Evolutionary conservation across 139 green algal species (phyloP).

Genomic region (Volvox reticuliferus): DNA sequence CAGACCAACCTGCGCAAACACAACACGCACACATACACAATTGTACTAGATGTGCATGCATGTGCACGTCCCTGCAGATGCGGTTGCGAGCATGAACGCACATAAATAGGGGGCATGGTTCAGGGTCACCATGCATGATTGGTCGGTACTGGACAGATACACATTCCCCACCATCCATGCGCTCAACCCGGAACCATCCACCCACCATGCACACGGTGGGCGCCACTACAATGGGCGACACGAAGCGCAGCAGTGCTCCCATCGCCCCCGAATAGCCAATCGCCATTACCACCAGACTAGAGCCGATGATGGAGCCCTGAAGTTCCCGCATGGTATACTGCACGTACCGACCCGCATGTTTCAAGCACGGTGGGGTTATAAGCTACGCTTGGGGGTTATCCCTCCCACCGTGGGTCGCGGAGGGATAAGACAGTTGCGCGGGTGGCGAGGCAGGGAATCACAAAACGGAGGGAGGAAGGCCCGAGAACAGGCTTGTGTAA

Average conservation of each 20-base stretch:
- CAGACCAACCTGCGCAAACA: conserved; percentile 42
- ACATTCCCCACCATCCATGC: too few species aligned
- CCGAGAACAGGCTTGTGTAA: too few species aligned
- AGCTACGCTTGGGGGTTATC: too few species aligned
- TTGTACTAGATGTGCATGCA: not conserved
- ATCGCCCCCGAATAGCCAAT: conserved; percentile 57
- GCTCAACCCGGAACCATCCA: not conserved
- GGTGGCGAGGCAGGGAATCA: too few species aligned
- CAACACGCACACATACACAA: not conserved
- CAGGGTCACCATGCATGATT: too few species aligned
- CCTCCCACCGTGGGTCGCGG: too few species aligned
- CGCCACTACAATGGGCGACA: conserved; percentile 64
- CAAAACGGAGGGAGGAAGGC: too few species aligned
- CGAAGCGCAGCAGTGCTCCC: conserved; percentile 57
- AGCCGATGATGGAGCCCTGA: conserved; percentile 73
- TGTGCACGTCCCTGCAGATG: not conserved
- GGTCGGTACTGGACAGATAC: too few species aligned
- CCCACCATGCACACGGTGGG: conserved; percentile 46
- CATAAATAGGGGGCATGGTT: too few species aligned
- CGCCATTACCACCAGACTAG: conserved; percentile 56
- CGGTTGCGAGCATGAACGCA: not conserved
- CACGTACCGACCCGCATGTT: not conserved
- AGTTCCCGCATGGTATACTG: conserved; percentile 78
- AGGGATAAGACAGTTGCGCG: too few species aligned
- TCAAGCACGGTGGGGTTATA: not conserved